Evolutionary conservation across 345 rosid species (phyloP), one percentile per base, ranked within the genome.

Genomic region (Theobroma cacao): DNA sequence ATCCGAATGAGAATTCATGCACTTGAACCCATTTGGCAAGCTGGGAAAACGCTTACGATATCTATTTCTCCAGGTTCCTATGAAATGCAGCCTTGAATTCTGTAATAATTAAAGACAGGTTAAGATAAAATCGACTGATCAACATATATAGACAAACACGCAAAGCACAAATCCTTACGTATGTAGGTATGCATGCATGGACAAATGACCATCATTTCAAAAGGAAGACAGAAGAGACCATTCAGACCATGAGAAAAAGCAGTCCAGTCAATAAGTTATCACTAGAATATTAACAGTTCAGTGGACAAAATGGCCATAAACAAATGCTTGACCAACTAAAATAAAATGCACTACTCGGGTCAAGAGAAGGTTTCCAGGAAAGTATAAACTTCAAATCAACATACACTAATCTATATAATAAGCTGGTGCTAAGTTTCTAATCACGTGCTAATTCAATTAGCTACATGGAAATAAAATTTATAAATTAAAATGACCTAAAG

Each of bases 31-130:
- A 81, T 50, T 80, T 64, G 82, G 79, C 50, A 78, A 79, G 81
- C 79, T 80, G 65, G 91, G 88, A 56, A 88, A 95, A 79, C 91
- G 91, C 84, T 87, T 91, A 15, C 93, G 89, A 78, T 95, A 95
- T 81, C 99, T 84, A 72, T 86, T 89, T 87, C 96, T 93, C 99
- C 98, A 95, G n/a, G 98, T 93, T 76, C 99, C 99, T 14, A 95
- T 93, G 85, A 95, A 95, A 88, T 95, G 99, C 86, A 95, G 86
- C 89, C 99, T 91, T 78, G 99, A 95, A 88, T 82, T 86, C 98
- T 94, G 87, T 78, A 88, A 75, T 70, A 79, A 74, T 75, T 52
- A 78, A 77, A 73, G 43, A 60, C 41, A n/a, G 3, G 24, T 67
- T 53, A 75, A 66, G 65, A 72, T 45, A 55, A 33, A 5, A 31